These are phyloP conservation scores for Claviceps africana DNA, from an alignment of 2,329 filamentous ascomycete genomes.

Conservation along the genomic window DNA sequence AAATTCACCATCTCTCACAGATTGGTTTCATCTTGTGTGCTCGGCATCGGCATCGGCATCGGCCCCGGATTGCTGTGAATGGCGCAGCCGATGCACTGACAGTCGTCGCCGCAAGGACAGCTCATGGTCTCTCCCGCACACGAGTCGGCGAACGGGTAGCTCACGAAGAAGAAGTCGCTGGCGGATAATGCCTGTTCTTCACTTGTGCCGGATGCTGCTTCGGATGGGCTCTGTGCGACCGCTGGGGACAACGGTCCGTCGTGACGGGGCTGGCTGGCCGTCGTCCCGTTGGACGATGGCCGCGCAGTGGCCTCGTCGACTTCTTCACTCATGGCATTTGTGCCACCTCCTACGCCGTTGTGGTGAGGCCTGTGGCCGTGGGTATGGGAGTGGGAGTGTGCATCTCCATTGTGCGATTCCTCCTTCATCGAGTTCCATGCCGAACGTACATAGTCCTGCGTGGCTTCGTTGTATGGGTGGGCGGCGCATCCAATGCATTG, in stretches of 20 bases:
- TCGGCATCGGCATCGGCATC: slow-evolving; percentile 1
- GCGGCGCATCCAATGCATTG: slow-evolving; percentile 54
- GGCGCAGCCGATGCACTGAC: slow-evolving; percentile 41
- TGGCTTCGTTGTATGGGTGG: slow-evolving; percentile 54
- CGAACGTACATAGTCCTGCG: slow-evolving; percentile 36
- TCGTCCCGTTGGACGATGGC: slow-evolving; percentile 10
- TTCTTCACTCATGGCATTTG: slow-evolving; percentile 12
- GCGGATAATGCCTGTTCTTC: slow-evolving; percentile 39
- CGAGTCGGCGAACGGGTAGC: slow-evolving; percentile 32
- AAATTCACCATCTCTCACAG: not conserved
- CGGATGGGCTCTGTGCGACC: slow-evolving; percentile 32
- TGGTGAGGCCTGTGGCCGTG: not conserved
- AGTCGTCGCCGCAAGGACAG: slow-evolving; percentile 47
- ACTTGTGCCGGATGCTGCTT: slow-evolving; percentile 27
- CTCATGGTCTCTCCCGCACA: slow-evolving; percentile 35
- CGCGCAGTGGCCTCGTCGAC: slow-evolving; percentile 10
- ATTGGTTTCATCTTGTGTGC: not conserved
- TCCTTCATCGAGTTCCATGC: slow-evolving; percentile 29
- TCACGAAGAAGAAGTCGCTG: slow-evolving; percentile 46
- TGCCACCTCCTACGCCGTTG: slow-evolving; percentile 12
- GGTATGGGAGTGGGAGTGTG: too few relatives aligned
- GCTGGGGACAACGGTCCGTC: slow-evolving; percentile 23
- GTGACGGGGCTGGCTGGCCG: slow-evolving; percentile 7
- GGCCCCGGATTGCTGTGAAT: slow-evolving; percentile 31
- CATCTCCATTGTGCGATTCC: slow-evolving; percentile 14